A percentile compares a stretch with the other conserved stretches of the same genome.
These are phyloP conservation scores for Asterella californica DNA, from an alignment of 225 moss, liverwort and hornwort species.

Conservation along the genomic window DNA sequence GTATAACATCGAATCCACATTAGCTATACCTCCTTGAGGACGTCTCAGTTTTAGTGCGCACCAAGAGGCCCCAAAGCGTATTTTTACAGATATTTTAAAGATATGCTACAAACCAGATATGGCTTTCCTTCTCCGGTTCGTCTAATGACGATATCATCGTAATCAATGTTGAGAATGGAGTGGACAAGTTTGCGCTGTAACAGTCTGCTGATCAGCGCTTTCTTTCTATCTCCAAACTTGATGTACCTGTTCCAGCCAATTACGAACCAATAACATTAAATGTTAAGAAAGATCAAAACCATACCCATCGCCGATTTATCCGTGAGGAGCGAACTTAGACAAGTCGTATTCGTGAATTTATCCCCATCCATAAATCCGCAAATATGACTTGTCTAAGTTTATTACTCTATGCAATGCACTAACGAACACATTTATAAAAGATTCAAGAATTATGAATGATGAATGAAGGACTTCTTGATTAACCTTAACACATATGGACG, in stretches of 20 bases:
- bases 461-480: background rate
- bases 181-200: conserved; percentile 67
- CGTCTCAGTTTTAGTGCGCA: too few relatives aligned
- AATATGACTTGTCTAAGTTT: too few relatives aligned
- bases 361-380: background rate
- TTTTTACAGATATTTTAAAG: background rate
- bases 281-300: background rate
- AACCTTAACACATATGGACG: conserved; percentile 51
- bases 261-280: background rate
- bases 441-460: background rate
- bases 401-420: too few relatives aligned
- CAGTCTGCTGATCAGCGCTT: conserved; percentile 59
- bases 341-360: too few relatives aligned
- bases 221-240: conserved; percentile 48
- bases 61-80: too few relatives aligned
- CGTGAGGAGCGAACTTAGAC: too few relatives aligned
- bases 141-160: conserved; percentile 44
- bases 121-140: conserved; percentile 70
- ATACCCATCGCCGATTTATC: too few relatives aligned
- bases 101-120: conserved; percentile 50
- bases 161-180: conserved; percentile 40
- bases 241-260: conserved; percentile 29
- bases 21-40: too few relatives aligned
- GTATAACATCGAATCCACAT: too few relatives aligned
- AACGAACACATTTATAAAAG: too few relatives aligned